Percentiles rank a stretch among this genome's conserved stretches.
Evolutionary conservation across 176 grass and related monocot species (phyloP).

Genomic region (Aegilops sharonensis): DNA sequence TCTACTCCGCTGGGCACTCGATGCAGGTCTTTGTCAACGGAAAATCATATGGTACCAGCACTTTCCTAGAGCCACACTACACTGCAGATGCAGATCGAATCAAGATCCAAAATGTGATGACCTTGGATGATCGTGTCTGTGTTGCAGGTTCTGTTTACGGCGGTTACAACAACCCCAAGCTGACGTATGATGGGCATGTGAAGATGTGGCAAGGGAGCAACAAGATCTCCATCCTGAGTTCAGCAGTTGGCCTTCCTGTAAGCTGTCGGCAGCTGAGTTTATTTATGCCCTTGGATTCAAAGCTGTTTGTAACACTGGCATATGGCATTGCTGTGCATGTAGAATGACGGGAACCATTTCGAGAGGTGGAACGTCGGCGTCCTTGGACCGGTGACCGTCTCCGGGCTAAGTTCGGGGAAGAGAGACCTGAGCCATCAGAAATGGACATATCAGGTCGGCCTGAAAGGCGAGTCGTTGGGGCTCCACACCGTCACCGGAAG

Average conservation of each 20-base stretch:
- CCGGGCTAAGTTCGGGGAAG: conserved; percentile 60
- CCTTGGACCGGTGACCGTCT: conserved; percentile 73
- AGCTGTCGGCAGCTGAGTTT: conserved; percentile 25
- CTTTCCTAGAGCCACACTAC: not conserved
- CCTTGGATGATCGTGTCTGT: not conserved
- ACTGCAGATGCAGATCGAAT: not conserved
- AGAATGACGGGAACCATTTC: conserved; percentile 86
- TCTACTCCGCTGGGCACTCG: conserved; percentile 73
- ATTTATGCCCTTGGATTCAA: not conserved
- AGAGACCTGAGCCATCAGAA: conserved; percentile 75
- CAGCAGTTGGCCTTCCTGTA: conserved; percentile 80
- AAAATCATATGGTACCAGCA: conserved; percentile 39
- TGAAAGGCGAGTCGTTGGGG: conserved; percentile 67
- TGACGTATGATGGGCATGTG: conserved; percentile 52
- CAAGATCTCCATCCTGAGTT: conserved; percentile 88
- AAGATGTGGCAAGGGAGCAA: conserved; percentile 87
- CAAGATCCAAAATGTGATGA: not conserved
- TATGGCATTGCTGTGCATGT: not conserved
- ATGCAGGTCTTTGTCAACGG: conserved; percentile 90
- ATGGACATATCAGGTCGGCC: conserved; percentile 93
- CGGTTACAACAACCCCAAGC: conserved; percentile 46
- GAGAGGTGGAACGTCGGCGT: conserved; percentile 83
- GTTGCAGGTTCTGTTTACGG: conserved; percentile 58
- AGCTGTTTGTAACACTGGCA: not conserved
- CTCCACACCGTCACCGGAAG: conserved; percentile 63